phyloP scores from a whole-genome alignment of 345 rosid genomes.

The Brassica cretica region DNA sequence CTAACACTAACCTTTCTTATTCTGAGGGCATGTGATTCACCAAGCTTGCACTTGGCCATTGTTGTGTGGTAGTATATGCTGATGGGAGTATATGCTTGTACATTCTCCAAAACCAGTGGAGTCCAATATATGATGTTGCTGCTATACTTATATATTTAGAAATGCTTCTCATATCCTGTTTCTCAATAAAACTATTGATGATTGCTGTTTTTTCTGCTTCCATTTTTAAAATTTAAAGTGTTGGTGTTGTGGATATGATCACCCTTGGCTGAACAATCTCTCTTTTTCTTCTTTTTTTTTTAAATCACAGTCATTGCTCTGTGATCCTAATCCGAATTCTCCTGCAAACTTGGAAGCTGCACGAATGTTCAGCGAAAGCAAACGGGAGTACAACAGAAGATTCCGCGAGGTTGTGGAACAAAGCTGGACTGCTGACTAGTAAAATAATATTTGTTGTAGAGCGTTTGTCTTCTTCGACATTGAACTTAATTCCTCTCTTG shows the following conservation, averaged over 20 bases:
- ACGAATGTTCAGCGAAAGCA: constrained; percentile 89
- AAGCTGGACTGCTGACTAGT: constrained; percentile 89
- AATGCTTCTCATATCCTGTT: no score
- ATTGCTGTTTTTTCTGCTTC: background rate
- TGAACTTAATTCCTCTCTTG: constrained; percentile 2
- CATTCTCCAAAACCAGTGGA: constrained; percentile 86
- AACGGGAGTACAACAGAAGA: constrained; percentile 89
- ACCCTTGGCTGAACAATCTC: no score
- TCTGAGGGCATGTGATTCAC: constrained; percentile 8
- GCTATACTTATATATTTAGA: no score
- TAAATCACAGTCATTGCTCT: constrained; percentile 70
- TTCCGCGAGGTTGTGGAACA: constrained; percentile 87
- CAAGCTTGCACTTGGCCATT: background rate
- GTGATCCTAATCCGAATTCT: constrained; percentile 97
- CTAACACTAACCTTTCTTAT: background rate
- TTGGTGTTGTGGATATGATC: no score
- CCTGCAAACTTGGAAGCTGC: constrained; percentile 99
- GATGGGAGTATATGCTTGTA: constrained; percentile 88
- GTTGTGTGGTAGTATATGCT: constrained; percentile 60
- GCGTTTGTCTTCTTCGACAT: constrained; percentile 18
- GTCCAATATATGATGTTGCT: constrained; percentile 83
- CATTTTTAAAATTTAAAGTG: no score
- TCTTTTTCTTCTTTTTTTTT: background rate
- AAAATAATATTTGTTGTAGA: constrained; percentile 11
- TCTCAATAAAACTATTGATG: no score